Conservation (phyloP, 2,329 filamentous ascomycete genomes). For the Sordariomycetes sp. region DNA sequence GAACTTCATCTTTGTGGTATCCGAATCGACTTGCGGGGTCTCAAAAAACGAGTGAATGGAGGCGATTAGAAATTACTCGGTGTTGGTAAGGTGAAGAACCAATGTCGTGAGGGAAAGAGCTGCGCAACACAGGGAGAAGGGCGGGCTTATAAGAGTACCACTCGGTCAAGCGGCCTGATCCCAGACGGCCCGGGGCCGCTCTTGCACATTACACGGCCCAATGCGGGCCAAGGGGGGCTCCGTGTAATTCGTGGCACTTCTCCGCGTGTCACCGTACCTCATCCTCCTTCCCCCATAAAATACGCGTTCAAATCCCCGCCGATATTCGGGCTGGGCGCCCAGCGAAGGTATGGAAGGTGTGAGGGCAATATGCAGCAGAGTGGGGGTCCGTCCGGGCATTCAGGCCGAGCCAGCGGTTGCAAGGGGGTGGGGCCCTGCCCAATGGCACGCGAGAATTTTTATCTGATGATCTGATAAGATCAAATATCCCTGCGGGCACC, state of each 20-base stretch:
- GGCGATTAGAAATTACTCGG: background rate
- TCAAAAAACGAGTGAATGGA: background rate
- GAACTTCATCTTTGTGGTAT: background rate
- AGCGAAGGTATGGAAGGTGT: background rate
- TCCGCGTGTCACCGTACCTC: no score
- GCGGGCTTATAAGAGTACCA: no score
- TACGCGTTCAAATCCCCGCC: no score
- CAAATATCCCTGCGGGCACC: background rate
- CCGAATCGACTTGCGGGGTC: no score
- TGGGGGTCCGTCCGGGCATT: no score
- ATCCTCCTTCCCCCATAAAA: no score
- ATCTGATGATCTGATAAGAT: slow-evolving; percentile 1
- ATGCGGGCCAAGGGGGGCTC: background rate
- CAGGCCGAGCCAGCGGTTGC: background rate
- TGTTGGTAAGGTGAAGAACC: background rate
- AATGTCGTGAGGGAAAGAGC: background rate
- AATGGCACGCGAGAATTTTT: background rate
- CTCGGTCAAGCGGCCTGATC: no score
- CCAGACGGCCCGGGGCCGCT: no score
- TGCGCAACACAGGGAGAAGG: no score
- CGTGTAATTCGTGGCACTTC: background rate
- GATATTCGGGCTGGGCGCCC: no score
- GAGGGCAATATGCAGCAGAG: no score
- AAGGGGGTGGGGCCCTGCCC: background rate
- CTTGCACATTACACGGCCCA: no score